These are phyloP conservation scores for Cercospora sojina DNA, from an alignment of 2,329 filamentous ascomycete species.

Conservation along the genomic window DNA sequence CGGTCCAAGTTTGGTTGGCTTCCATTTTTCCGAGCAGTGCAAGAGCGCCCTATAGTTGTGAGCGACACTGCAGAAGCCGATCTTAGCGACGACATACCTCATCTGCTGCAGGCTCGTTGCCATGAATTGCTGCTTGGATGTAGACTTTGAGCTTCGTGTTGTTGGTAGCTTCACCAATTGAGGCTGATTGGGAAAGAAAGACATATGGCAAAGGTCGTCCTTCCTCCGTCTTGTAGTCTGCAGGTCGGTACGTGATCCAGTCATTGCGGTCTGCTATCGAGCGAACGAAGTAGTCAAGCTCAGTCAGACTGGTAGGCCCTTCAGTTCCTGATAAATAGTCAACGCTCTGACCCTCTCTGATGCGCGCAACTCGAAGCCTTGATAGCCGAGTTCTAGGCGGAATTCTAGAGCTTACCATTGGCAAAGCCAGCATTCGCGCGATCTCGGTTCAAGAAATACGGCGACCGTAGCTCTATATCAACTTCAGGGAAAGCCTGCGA, in stretches of 20 bases:
- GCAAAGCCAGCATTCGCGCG: conserved; percentile 34
- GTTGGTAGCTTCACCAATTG: background rate
- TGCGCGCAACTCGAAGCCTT: background rate
- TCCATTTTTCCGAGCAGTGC: conserved; percentile 41
- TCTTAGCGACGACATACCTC: conserved; percentile 1
- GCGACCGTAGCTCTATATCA: conserved; percentile 34
- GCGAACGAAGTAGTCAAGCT: conserved; percentile 30
- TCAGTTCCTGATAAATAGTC: background rate
- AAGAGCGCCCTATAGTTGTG: conserved; percentile 31
- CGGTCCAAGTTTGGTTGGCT: conserved; percentile 36
- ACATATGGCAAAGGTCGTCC: conserved; percentile 38
- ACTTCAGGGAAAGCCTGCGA: conserved; percentile 38
- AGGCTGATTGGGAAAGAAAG: conserved; percentile 21
- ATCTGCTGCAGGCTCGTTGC: conserved; percentile 42
- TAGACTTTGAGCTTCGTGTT: conserved; percentile 33
- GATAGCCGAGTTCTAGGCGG: background rate
- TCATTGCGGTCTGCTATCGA: conserved; percentile 36
- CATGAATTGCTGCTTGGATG: conserved; percentile 41
- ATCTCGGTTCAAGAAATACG: conserved; percentile 35
- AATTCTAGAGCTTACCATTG: conserved; percentile 21
- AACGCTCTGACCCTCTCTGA: background rate
- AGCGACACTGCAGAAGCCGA: background rate
- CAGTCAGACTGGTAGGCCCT: background rate
- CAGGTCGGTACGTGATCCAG: conserved; percentile 36
- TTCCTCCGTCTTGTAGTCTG: conserved; percentile 39